Percentiles rank a stretch among this genome's conserved stretches.
These are phyloP conservation scores for Tetrahymena borealis DNA, from an alignment of 73 alveolate species.

Conservation along the genomic window DNA sequence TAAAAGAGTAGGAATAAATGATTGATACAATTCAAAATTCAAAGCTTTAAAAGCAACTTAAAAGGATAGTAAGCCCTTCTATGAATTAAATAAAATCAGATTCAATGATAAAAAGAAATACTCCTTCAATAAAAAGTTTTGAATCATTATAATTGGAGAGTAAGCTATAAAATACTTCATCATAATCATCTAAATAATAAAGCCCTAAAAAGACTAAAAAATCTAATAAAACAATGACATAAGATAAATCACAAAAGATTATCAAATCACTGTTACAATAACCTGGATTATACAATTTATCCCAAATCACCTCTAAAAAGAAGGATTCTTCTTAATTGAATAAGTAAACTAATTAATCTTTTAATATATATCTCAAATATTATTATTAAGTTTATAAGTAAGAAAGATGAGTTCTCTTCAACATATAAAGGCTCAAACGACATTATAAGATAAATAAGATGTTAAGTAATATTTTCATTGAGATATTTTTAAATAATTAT, in stretches of 20 bases:
- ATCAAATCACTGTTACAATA: not conserved
- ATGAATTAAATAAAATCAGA: not conserved
- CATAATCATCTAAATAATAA: too few relatives aligned
- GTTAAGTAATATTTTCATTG: not conserved
- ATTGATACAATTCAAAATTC: not conserved
- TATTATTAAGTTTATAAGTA: not conserved
- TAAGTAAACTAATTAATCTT: not conserved
- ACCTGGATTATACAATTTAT: not conserved
- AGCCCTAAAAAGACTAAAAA: not conserved
- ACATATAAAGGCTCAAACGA: not conserved
- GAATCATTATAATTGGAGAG: too few relatives aligned
- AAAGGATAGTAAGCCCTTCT: not conserved
- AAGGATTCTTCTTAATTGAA: not conserved
- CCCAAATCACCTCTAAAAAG: not conserved
- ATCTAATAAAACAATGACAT: not conserved
- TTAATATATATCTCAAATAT: too few relatives aligned
- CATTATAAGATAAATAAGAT: not conserved
- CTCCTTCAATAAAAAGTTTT: not conserved
- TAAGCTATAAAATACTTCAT: too few relatives aligned
- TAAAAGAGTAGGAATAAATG: not conserved
- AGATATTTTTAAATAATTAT: not conserved
- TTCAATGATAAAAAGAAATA: not conserved
- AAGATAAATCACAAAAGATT: not conserved
- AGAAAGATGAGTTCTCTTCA: not conserved
- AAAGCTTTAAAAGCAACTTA: not conserved